Evolutionary conservation across 2,329 filamentous ascomycete genomes (phyloP).

Genomic region (Escovopsis sp.): DNA sequence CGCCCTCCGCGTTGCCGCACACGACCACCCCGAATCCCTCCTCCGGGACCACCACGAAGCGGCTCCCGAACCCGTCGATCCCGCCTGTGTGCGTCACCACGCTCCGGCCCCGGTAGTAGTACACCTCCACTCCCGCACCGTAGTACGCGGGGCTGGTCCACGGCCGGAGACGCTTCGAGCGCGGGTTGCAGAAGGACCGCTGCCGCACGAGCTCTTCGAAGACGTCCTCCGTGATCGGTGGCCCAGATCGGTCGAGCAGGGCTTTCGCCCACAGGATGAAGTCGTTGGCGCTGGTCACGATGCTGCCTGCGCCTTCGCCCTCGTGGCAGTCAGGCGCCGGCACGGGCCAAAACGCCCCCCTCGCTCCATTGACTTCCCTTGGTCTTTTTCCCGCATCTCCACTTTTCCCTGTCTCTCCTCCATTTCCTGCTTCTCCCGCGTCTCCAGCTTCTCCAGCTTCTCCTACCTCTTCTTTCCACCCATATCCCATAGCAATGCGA

Average conservation of each 20-base stretch:
- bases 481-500: conserved; percentile 9
- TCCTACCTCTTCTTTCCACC: too few species aligned
- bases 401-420: too few species aligned
- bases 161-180: conserved; percentile 2
- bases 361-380: too few species aligned
- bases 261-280: conserved; percentile 14
- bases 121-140: conserved; percentile 10
- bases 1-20: conserved; percentile 10
- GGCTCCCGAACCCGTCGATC: conserved; percentile 11
- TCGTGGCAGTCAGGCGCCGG: conserved; percentile 8
- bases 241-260: conserved; percentile 9
- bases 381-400: too few species aligned
- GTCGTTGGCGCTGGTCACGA: conserved; percentile 13
- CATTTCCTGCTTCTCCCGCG: too few species aligned
- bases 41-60: conserved; percentile 12
- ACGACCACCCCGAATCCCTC: conserved; percentile 13
- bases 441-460: too few species aligned
- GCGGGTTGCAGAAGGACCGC: conserved; percentile 9
- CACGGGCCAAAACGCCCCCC: too few species aligned
- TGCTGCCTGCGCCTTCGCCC: conserved; percentile 14
- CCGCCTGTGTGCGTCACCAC: conserved; percentile 12
- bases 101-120: conserved; percentile 8
- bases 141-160: conserved; percentile 7
- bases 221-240: conserved; percentile 9
- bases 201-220: conserved; percentile 8